Evolutionary conservation across 768 basidiomycete genomes (phyloP).

Genomic region (Xerocomellus chrysenteron): DNA sequence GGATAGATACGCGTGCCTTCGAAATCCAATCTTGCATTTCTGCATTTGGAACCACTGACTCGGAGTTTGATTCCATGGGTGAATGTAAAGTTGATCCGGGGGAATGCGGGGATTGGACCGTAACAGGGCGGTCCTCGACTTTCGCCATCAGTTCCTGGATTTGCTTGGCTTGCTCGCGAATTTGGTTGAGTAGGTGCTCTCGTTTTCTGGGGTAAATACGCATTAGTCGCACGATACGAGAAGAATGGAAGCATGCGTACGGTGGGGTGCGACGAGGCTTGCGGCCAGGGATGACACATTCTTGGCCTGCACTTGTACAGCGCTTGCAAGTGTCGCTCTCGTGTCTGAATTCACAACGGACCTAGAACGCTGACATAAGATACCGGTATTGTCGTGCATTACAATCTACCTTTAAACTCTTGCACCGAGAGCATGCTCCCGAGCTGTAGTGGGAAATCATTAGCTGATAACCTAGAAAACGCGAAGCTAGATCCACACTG

Average conservation of each 20-base stretch:
- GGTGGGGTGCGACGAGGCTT: constrained; percentile 79
- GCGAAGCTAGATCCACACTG: constrained; percentile 10
- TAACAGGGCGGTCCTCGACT: constrained; percentile 47
- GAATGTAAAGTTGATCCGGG: constrained; percentile 30
- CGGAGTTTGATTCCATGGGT: constrained; percentile 24
- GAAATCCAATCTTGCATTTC: constrained; percentile 77
- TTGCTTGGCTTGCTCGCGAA: constrained; percentile 69
- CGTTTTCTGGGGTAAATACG: constrained; percentile 55
- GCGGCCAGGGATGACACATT: constrained; percentile 80
- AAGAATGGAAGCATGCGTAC: constrained; percentile 42
- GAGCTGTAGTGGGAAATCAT: constrained; percentile 26
- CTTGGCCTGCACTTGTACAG: constrained; percentile 66
- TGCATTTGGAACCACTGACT: constrained; percentile 41
- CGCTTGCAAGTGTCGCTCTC: constrained; percentile 76
- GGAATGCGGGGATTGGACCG: constrained; percentile 36
- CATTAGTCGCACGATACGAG: background rate
- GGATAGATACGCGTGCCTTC: constrained; percentile 66
- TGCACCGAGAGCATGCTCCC: constrained; percentile 75
- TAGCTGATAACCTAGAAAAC: background rate
- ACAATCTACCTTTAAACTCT: constrained; percentile 45
- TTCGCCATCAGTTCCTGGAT: constrained; percentile 71
- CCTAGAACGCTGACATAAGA: constrained; percentile 40
- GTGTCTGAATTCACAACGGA: constrained; percentile 73
- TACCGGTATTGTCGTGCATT: background rate
- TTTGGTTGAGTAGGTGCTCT: constrained; percentile 74